Base-by-base conservation (phyloP, 108 stramenopile species). In the Epipyxis sp. region DNA sequence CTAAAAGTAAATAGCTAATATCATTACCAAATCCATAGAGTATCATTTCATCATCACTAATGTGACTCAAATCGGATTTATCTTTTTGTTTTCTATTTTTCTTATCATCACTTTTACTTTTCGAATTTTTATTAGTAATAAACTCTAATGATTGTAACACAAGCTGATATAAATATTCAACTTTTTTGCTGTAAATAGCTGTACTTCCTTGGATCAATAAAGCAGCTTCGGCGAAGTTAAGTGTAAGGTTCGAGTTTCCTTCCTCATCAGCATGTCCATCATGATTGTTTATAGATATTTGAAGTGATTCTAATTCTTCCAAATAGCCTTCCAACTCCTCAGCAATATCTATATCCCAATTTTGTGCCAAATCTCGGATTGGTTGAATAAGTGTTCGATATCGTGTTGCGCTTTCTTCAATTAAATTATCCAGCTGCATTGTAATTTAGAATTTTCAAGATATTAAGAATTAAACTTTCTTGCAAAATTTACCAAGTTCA, bases 311-410 rank as follows among this genome's bases (percentile, higher is more conserved):
- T 2, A 91, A 82, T 59, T 90, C 90, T 1, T 89, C 87, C 1
- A 91, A 85, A 77, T 88, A 89, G 69, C 88, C 88, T 42, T 87
- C 88, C 58, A 91, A 85, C 85, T 91, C 94, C 10, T 92, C 86
- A 1, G 94, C 95, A 80, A 98, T 93, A 77, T 96, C 93, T 40
- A 98, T 90, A 76, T 96, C 95, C 90, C 94, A 98, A 81, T 97
- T 97, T 20, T 84, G 81, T 10, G 94, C 91, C 39, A 98, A 82
- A 76, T 98, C 95, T 54, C 90, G 89, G n/a, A 96, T 79, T 29
- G 95, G 95, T 69, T 94, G 90, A 13, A 96, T 81, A 40, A 83
- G 46, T 42, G 72, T 25, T 20, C 2, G 59, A 59, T 77, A 79
- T 62, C 43, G 61, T 25, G 54, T 25, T 20, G 20, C 54, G 54